Evolutionary conservation across 2,329 filamentous ascomycete species (phyloP).

Genomic region (Amauroascus niger): DNA sequence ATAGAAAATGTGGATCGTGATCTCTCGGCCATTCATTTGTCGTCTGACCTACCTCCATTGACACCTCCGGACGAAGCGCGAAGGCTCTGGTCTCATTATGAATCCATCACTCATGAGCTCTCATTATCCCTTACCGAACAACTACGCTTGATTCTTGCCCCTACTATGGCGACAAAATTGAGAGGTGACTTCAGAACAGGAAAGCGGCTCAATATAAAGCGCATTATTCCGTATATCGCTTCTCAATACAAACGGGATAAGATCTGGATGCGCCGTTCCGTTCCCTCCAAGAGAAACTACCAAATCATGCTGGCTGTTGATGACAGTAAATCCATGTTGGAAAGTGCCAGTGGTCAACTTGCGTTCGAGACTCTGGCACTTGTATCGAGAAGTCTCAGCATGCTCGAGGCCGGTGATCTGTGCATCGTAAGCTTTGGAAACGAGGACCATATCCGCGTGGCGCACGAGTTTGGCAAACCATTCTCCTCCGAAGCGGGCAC

Average conservation of each 20-base stretch:
- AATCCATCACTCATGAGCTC: slow-evolving; percentile 71
- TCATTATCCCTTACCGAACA: slow-evolving; percentile 88
- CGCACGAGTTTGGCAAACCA: slow-evolving; percentile 73
- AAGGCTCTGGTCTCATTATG: slow-evolving; percentile 74
- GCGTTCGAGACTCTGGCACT: slow-evolving; percentile 93
- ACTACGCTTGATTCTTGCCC: slow-evolving; percentile 86
- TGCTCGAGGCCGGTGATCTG: slow-evolving; percentile 93
- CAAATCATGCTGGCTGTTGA: slow-evolving; percentile 97
- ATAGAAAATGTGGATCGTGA: slow-evolving; percentile 43
- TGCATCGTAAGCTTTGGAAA: slow-evolving; percentile 82
- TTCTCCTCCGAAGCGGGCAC: slow-evolving; percentile 74
- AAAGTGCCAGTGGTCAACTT: slow-evolving; percentile 63
- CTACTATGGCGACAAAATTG: slow-evolving; percentile 90
- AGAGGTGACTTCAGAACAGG: slow-evolving; percentile 94
- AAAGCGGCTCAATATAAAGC: slow-evolving; percentile 97
- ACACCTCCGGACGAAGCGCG: slow-evolving; percentile 52
- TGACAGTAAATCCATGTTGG: slow-evolving; percentile 88
- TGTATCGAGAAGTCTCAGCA: slow-evolving; percentile 73
- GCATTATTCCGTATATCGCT: slow-evolving; percentile 98
- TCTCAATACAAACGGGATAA: slow-evolving; percentile 98
- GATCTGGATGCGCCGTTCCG: slow-evolving; percentile 94
- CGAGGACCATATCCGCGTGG: slow-evolving; percentile 59
- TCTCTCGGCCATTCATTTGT: slow-evolving; percentile 64
- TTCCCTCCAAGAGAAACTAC: slow-evolving; percentile 88
- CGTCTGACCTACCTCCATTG: slow-evolving; percentile 38